Conservation (phyloP, 2,329 filamentous ascomycete species). For the Fusarium brevicatenulatum region DNA sequence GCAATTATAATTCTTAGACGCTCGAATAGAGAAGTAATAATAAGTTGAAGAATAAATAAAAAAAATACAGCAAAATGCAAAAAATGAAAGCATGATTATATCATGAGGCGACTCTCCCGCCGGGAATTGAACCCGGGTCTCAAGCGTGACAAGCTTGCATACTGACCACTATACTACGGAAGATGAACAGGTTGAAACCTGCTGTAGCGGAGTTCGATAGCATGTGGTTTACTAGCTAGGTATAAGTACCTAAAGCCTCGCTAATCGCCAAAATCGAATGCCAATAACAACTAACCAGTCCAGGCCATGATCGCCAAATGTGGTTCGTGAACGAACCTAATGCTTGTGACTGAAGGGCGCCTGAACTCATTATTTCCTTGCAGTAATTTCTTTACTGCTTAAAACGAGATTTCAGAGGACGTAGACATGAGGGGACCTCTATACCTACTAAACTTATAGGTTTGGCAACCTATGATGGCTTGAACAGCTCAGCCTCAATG, state of each 20-base stretch:
- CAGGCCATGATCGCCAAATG: too few species aligned
- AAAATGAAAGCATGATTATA: background rate
- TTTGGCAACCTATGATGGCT: too few species aligned
- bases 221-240: fast-evolving
- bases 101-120: background rate
- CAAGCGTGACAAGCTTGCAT: background rate
- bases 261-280: fast-evolving
- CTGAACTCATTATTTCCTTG: too few species aligned
- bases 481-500: background rate
- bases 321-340: too few species aligned
- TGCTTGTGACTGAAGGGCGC: too few species aligned
- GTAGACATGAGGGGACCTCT: too few species aligned
- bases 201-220: background rate
- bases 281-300: fast-evolving
- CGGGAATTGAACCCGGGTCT: constrained; percentile 1
- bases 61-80: fast-evolving
- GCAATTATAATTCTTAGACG: background rate
- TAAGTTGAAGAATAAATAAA: background rate
- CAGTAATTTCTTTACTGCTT: too few species aligned
- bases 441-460: too few species aligned
- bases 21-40: background rate
- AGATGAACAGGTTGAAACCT: background rate
- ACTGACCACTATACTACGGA: constrained; percentile 11
- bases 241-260: fast-evolving
- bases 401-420: too few species aligned